phyloP scores from a whole-genome alignment of 345 rosid genomes.

The Luvunga scandens region DNA sequence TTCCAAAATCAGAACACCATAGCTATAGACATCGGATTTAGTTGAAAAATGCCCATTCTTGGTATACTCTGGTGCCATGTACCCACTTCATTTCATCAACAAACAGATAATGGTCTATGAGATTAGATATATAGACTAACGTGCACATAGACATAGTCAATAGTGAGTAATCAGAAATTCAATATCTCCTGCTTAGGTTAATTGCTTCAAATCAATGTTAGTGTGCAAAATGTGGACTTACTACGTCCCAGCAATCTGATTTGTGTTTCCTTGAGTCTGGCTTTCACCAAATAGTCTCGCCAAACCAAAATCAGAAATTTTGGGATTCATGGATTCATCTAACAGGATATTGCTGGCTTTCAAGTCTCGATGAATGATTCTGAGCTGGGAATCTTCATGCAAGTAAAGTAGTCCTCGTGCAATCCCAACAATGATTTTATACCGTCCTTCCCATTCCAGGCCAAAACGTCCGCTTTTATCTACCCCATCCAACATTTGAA shows the following conservation, averaged over 20 bases:
- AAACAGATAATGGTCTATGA: background rate
- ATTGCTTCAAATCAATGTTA: too few species aligned
- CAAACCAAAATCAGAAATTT: constrained; percentile 31
- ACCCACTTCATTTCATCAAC: constrained; percentile 32
- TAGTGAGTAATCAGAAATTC: background rate
- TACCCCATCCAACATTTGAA: constrained; percentile 7
- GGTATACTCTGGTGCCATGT: constrained; percentile 52
- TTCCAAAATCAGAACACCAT: constrained; percentile 44
- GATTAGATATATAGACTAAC: background rate
- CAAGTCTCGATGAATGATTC: constrained; percentile 29
- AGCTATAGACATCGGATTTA: constrained; percentile 48
- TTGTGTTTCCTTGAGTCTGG: constrained; percentile 26
- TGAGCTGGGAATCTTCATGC: constrained; percentile 30
- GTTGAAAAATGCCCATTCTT: constrained; percentile 36
- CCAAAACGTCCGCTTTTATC: constrained; percentile 7
- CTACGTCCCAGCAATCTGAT: constrained; percentile 31
- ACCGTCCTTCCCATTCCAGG: constrained; percentile 26
- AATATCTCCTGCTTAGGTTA: too few species aligned
- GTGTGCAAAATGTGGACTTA: constrained; percentile 19
- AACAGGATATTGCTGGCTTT: constrained; percentile 29
- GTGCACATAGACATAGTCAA: too few species aligned
- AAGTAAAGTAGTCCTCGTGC: constrained; percentile 24
- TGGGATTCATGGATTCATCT: constrained; percentile 34
- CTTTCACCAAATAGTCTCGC: constrained; percentile 31
- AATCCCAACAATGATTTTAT: constrained; percentile 23